Evolutionary conservation across 2,329 filamentous ascomycete genomes (phyloP), one percentile per base, ranked within the genome.

Genomic region (Aspergillus udagawae): DNA sequence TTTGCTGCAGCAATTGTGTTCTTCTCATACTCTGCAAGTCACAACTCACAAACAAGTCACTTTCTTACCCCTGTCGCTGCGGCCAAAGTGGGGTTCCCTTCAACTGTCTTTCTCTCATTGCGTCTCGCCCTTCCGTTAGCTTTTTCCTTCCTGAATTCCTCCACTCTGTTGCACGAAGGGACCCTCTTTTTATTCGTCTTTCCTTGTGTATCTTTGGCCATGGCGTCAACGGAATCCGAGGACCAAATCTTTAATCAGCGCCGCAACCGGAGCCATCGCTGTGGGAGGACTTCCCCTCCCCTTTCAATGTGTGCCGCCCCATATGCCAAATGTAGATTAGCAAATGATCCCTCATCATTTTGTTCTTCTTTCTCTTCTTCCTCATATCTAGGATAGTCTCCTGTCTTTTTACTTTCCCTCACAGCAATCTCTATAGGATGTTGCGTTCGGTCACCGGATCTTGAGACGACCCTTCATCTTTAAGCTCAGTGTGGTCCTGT

Each of bases 181-280:
- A 38, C 29, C 45, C 32, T 55, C 27, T 21, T 38, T 38, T 29
- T 35, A 45, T 25, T 32, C 41, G 14, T 27, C 48, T 42, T 20
- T 38, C 35, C 25, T 51, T 23, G 28, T 42, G 21, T 42, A 9
- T 32, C n/a, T 49, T 35, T 44, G 23, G 23, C 51, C 52, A 57
- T 57, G 55, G 52, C n/a, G 52, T 52, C 48, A 48, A 58, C 51
- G 28, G 41, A 14, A 47, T 17, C 41, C 21, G 29, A 27, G n/a
- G 32, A 35, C 23, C 45, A 49, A 52, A 25, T 54, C 50, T 10
- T 50, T 54, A 20, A 41, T 27, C 44, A 27, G 35, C 38, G 53
- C 56, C 58, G 58, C 53, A 58, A 60, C 56, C 58, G 56, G 56
- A 60, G 58, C 56, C 48, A 20, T 53, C 38, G 20, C 49, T 17